Base-by-base conservation (phyloP, 257 asterid species). In the Knoxia roxburghii region DNA sequence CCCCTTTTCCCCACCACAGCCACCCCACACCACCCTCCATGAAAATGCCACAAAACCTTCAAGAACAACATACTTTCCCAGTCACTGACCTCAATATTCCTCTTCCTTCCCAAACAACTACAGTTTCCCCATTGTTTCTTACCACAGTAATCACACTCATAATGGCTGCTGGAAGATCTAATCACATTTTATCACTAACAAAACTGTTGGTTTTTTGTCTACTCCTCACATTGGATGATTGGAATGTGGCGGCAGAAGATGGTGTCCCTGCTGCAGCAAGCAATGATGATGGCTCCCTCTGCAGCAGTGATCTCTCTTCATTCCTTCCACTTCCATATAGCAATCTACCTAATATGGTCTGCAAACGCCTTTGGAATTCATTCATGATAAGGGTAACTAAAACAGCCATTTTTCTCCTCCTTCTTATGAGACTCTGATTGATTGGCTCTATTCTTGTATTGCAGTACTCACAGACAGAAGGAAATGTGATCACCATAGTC, bases 331-430 rank as follows among this genome's bases (percentile, higher is more conserved):
- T 86, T 59, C 98, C 97, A 1, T 93, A 89, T 77, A 78, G 82
- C 35, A 82, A 65, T 69, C 64, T 85, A 35, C 85, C 91, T 24
- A 39, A 85, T 45, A 84, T 90, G 99, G 83, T 83, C 48, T 93
- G 99, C 82, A 82, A 72, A 75, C 89, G 91, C 54, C 83, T 90
- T 9, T 93, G 98, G 98, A 88, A 93, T 74, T 82, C 97, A 12
- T 93, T 77, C 74, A 65, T 93, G 69, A 73, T 90, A 23, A 80
- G 95, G 74, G 99, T 88, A 79, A 81, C 80, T 77, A 4, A 30
- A 13, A 5, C 6, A 43, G 11, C 48, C 15, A 43, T 43, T 6
- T 20, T 61, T 35, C 15, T 23, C 37, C 41, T 3, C 9, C 41
- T 37, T 37, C 41, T 3, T 37, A 9, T 37, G n/a, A n/a, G n/a